These are phyloP conservation scores for Gnomoniopsis smithogilvyi DNA, from an alignment of 2,329 filamentous ascomycete genomes.

Conservation along the genomic window DNA sequence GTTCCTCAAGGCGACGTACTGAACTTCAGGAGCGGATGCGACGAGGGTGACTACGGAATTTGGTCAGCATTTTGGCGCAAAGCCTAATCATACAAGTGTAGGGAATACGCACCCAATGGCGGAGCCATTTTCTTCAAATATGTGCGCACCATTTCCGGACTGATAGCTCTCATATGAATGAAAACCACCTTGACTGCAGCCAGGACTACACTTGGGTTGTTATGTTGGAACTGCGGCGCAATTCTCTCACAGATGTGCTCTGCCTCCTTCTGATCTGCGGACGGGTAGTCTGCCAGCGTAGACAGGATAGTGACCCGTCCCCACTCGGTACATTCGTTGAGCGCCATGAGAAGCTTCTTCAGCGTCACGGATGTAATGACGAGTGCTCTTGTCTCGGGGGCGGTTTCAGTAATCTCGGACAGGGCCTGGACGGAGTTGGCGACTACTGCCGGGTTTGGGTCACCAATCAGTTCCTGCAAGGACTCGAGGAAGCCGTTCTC, in stretches of 20 bases:
- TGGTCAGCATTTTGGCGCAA: constrained; percentile 12
- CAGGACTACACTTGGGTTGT: constrained; percentile 93
- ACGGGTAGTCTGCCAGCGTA: constrained; percentile 83
- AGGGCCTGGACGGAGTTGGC: constrained; percentile 95
- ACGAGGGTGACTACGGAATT: constrained; percentile 77
- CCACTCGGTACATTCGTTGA: constrained; percentile 99
- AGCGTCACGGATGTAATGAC: constrained; percentile 77
- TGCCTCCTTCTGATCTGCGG: constrained; percentile 87
- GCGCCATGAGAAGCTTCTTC: constrained; percentile 93
- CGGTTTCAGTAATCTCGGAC: constrained; percentile 84
- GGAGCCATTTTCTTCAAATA: constrained; percentile 99
- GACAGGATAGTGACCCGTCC: constrained; percentile 90
- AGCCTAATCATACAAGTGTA: not conserved
- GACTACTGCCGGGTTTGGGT: constrained; percentile 98
- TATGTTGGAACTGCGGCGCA: constrained; percentile 95
- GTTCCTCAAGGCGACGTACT: constrained; percentile 94
- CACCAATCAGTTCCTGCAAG: constrained; percentile 91
- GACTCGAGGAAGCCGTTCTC: constrained; percentile 96
- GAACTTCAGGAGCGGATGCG: constrained; percentile 92
- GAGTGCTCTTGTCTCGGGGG: constrained; percentile 85
- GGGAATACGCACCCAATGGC: constrained; percentile 68
- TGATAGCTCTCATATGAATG: constrained; percentile 86
- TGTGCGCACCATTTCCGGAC: constrained; percentile 71
- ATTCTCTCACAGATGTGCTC: constrained; percentile 98
- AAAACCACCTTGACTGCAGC: constrained; percentile 99